Base-by-base conservation (phyloP, 495 filamentous ascomycete genomes). In the Trichocladium uniseriatum region DNA sequence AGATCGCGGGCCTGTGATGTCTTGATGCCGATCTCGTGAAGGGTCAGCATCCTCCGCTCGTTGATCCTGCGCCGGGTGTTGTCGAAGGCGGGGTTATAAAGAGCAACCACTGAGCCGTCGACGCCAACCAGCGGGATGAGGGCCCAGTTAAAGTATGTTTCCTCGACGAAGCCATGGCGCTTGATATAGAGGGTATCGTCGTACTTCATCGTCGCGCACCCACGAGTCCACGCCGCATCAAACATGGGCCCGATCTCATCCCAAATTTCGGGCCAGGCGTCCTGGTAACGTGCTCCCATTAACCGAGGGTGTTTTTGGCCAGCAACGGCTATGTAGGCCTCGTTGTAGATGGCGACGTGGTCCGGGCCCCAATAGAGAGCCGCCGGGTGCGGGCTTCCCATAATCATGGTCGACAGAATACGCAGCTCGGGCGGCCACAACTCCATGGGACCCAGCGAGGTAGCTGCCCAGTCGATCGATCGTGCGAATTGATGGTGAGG, bases 291-390 rank as follows among this genome's bases (percentile, higher is more conserved):
- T 53, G 76, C 68, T 8, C 83, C 83, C 83, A 87, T 87, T 14
- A 87, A 58, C 16, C 49, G 51, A 0, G 83, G 83, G 54, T 87
- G 83, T 53, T 86, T 86, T 51, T 80, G 67, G 11, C 83, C 82
- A 2, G 83, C 83, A 10, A 87, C 61, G 5, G 76, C 51, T 24
- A 83, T 75, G 60, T 86, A 86, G 11, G 82, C 81, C 54, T 86
- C 81, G 55, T 87, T 87, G 61, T 87, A 87, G 32, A 87, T 81
- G 15, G 80, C 77, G 18, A 79, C 72, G 31, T 77, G 68, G 31
- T 84, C 79, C 8, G 68, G 60, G 5, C 82, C 82, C 82, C 82
- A 87, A 62, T 85, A 86, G 70, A 87, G 78, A 0, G 82, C 82
- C 6, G 79, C 79, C 13, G 82, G 82, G 64, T 86, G 80, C 27